These are phyloP conservation scores for Purshia tridentata DNA, from an alignment of 306 rosid species.

Conservation along the genomic window DNA sequence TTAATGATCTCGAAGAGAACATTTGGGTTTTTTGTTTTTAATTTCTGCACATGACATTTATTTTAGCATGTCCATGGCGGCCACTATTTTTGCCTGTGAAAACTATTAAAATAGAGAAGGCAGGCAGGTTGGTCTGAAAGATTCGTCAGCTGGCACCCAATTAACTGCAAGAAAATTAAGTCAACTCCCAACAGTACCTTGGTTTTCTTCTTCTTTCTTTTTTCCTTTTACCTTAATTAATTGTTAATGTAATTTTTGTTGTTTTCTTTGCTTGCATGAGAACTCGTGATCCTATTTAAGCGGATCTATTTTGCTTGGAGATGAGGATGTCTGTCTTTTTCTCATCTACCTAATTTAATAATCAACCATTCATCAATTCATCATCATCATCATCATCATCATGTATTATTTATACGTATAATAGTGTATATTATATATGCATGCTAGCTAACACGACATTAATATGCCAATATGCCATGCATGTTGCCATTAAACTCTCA, in stretches of 20 bases:
- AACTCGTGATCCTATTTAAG: constrained; percentile 36
- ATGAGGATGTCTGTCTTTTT: constrained; percentile 42
- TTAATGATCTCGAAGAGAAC: background rate
- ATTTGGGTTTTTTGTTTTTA: background rate
- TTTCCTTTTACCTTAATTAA: too few species aligned
- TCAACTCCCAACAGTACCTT: constrained; percentile 38
- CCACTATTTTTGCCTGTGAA: constrained; percentile 31
- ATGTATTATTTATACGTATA: background rate
- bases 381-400: background rate
- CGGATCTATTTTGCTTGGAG: constrained; percentile 39
- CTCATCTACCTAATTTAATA: background rate
- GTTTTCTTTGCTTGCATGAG: constrained; percentile 18
- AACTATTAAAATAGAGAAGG: constrained; percentile 30
- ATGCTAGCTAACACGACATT: background rate
- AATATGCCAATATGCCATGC: constrained; percentile 7
- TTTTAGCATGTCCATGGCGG: background rate
- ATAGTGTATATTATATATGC: too few species aligned
- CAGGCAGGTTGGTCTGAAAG: constrained; percentile 27
- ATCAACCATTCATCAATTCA: background rate
- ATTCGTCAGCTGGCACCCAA: constrained; percentile 32
- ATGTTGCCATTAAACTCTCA: background rate
- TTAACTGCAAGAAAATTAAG: constrained; percentile 21
- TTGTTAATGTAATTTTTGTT: constrained; percentile 2
- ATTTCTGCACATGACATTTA: background rate
- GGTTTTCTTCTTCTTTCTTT: constrained; percentile 4